Percentiles rank a stretch among this genome's conserved stretches.
phyloP scores from a whole-genome alignment of 495 filamentous ascomycete genomes.

The Trichoderma virens region DNA sequence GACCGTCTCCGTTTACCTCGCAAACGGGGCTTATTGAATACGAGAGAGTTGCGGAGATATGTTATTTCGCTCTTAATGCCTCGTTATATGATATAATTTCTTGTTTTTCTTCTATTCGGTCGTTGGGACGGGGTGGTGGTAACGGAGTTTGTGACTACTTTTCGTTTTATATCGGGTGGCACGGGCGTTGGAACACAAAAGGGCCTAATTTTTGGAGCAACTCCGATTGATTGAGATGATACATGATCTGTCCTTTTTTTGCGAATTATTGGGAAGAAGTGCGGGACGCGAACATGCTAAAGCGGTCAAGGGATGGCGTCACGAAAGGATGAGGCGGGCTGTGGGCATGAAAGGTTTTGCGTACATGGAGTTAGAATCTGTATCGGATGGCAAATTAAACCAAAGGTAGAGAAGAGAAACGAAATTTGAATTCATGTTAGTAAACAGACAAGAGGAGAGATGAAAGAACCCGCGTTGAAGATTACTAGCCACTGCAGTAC shows the following conservation, averaged over 20 bases:
- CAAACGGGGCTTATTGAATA: not conserved
- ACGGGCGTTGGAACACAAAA: constrained; percentile 3
- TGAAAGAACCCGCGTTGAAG: too few species aligned
- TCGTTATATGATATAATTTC: not conserved
- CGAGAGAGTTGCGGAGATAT: not conserved
- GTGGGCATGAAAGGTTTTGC: not conserved
- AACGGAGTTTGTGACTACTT: not conserved
- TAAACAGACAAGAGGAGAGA: not conserved
- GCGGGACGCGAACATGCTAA: not conserved
- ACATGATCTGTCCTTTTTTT: constrained; percentile 3
- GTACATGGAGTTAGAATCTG: not conserved
- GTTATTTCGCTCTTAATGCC: not conserved
- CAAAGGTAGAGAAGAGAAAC: not conserved
- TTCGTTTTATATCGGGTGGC: not conserved
- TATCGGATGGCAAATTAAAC: not conserved
- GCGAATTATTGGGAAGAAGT: not conserved
- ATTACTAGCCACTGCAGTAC: too few species aligned
- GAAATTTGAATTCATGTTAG: not conserved
- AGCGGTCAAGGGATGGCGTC: not conserved
- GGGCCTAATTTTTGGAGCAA: not conserved
- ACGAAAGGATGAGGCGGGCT: not conserved
- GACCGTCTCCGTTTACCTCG: not conserved
- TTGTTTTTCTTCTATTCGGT: not conserved
- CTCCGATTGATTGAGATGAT: not conserved
- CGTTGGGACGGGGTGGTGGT: not conserved